Evolutionary conservation across 2,329 filamentous ascomycete genomes (phyloP), one percentile per base, ranked within the genome.

Genomic region (Pseudogymnoascus sp.): DNA sequence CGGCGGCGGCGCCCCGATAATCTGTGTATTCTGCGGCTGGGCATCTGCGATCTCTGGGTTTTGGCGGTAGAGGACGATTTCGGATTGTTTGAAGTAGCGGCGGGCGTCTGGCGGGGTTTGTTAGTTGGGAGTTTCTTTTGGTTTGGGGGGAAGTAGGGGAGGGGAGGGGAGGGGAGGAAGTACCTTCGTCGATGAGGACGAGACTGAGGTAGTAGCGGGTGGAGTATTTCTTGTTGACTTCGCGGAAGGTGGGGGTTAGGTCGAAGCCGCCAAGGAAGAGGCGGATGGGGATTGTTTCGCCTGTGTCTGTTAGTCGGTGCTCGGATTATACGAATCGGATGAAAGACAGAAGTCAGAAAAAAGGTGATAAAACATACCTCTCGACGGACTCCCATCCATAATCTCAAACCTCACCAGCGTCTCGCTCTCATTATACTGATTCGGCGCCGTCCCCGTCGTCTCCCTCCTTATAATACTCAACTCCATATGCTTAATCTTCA

Each of bases 401-500:
- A 99, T 99, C 88, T 99, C 95, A 71, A 99, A 99, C 68, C 96
- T 86, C 64, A 99, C 95, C 70, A 99, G 79, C 2, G 95, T 99
- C 79, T 99, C 95, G 77, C 93, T 97, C 80, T 99, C 96, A 75
- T 99, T 99, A 79, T 99, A 99, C 77, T 99, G 96, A 75, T 99
- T 99, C 6, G 95, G 95, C 21, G 95, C 91, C 4, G 92, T 91
- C 63, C 96, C 95, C 0, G 95, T 99, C 2, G 95, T 99, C 79
- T 99, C 95, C 70, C 96, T 83, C 69, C 96, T 85, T 75, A 99
- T 99, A 72, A 99, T 99, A 69, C 91, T 96, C 67, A 99, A 80
- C 79, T 99, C 95, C 95, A 99, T 99, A 77, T 99, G 95, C 79
- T 97, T 97, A 76, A 99, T 99, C 86, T 99, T 99, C 75, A 99